Conservation (phyloP, 345 rosid genomes). For the Salix dunnii region DNA sequence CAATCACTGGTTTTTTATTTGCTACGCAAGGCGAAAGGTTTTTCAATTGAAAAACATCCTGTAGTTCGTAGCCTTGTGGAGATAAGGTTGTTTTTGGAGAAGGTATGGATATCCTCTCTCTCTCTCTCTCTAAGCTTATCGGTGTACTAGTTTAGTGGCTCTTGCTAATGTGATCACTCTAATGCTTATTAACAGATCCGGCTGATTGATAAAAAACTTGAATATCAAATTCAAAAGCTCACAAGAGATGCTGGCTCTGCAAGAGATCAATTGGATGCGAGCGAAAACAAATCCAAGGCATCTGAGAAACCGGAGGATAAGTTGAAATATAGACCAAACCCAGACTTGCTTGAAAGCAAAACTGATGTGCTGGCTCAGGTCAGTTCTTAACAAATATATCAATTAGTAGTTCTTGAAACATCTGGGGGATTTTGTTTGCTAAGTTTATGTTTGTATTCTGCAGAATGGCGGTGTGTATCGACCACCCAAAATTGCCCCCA, state of each 20-base stretch:
- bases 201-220: conserved; percentile 83
- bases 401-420: not conserved
- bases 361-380: conserved; percentile 34
- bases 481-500: conserved; percentile 76
- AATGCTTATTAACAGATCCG: conserved; percentile 51
- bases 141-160: not conserved
- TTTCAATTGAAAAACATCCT: conserved; percentile 72
- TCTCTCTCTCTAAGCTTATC: not conserved
- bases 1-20: conserved; percentile 77
- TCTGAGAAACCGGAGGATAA: conserved; percentile 55
- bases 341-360: conserved; percentile 65
- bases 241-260: conserved; percentile 38
- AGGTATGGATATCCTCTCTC: conserved; percentile 43
- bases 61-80: conserved; percentile 81
- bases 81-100: conserved; percentile 79
- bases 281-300: conserved; percentile 35
- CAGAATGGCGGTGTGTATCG: conserved; percentile 62
- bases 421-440: conserved; percentile 6
- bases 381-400: conserved; percentile 13
- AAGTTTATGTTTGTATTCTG: conserved; percentile 19
- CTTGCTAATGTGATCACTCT: not conserved
- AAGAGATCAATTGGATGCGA: conserved; percentile 25
- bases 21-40: conserved; percentile 79
- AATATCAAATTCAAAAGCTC: conserved; percentile 88
- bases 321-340: conserved; percentile 73